phyloP scores from a whole-genome alignment of 345 rosid species.

The Euphorbia lathyris region DNA sequence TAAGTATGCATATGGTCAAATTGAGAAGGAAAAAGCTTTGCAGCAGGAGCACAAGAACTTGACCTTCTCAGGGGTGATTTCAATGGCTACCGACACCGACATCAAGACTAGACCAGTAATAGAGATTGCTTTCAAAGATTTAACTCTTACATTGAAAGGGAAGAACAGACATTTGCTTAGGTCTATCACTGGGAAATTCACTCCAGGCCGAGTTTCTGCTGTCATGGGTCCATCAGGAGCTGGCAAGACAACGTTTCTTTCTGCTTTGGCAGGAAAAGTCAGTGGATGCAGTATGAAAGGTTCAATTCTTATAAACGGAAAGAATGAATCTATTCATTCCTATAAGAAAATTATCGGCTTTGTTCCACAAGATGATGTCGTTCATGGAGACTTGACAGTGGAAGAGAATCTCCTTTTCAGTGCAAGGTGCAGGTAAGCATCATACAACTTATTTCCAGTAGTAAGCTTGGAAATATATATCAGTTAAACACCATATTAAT shows the following conservation, averaged over 20 bases:
- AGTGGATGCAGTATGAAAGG: slow-evolving; percentile 69
- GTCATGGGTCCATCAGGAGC: slow-evolving; percentile 99
- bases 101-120: slow-evolving; percentile 66
- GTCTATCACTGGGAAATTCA: slow-evolving; percentile 73
- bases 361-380: slow-evolving; percentile 95
- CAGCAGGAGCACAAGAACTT: slow-evolving; percentile 57
- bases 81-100: slow-evolving; percentile 67
- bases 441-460: slow-evolving; percentile 6
- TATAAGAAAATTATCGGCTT: slow-evolving; percentile 81
- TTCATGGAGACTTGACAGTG: slow-evolving; percentile 88
- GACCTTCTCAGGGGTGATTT: slow-evolving; percentile 85
- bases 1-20: slow-evolving; percentile 88
- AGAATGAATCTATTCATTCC: slow-evolving; percentile 60
- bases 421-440: slow-evolving; percentile 78
- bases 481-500: not conserved
- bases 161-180: slow-evolving; percentile 70
- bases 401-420: slow-evolving; percentile 91
- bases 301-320: slow-evolving; percentile 71
- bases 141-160: slow-evolving; percentile 76
- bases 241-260: slow-evolving; percentile 87
- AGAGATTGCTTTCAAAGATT: slow-evolving; percentile 74
- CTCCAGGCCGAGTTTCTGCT: slow-evolving; percentile 95
- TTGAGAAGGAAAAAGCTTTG: slow-evolving; percentile 89
- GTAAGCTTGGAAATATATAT: not conserved
- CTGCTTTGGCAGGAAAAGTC: slow-evolving; percentile 77